A percentile compares a stretch with the other conserved stretches of the same genome.
Evolutionary conservation across 2,329 filamentous ascomycete genomes (phyloP).

Genomic region (Aaosphaeria pasadenensis): DNA sequence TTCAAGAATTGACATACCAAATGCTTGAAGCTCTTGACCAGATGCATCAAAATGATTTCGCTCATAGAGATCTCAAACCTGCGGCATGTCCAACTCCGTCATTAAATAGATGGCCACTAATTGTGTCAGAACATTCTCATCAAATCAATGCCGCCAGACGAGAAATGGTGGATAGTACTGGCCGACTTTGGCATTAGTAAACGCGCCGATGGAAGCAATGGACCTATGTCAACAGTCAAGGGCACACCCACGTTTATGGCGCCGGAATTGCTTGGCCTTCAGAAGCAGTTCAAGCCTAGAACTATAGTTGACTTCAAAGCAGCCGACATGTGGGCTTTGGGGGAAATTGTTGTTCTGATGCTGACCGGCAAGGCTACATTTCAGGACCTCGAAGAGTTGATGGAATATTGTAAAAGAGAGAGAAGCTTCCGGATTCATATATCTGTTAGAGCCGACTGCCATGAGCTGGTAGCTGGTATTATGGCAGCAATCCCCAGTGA

Average conservation of each 20-base stretch:
- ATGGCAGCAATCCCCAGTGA: background rate
- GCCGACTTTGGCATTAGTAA: conserved; percentile 13
- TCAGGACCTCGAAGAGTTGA: background rate
- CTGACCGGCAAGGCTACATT: background rate
- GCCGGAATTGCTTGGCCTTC: conserved; percentile 3
- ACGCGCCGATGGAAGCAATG: background rate
- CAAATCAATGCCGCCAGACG: conserved; percentile 1
- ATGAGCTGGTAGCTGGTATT: background rate
- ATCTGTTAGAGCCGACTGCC: background rate
- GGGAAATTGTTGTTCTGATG: conserved; percentile 3
- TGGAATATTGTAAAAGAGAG: background rate
- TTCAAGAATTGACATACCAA: conserved; percentile 5
- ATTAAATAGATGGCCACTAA: background rate
- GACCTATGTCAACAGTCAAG: background rate
- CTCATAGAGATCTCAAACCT: conserved; percentile 15
- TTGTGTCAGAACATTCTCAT: conserved; percentile 5
- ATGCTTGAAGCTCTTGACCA: conserved; percentile 9
- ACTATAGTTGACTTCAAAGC: background rate
- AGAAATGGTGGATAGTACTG: conserved; percentile 9
- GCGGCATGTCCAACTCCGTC: background rate
- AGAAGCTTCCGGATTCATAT: background rate
- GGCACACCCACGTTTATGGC: conserved; percentile 9
- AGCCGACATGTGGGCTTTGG: conserved; percentile 13
- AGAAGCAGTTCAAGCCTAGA: background rate
- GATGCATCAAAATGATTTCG: conserved; percentile 11